Percentiles rank a stretch among this genome's conserved stretches.
Evolutionary conservation across 208 protist genomes (phyloP).

Genomic region (Wallacemonas rigidus): DNA sequence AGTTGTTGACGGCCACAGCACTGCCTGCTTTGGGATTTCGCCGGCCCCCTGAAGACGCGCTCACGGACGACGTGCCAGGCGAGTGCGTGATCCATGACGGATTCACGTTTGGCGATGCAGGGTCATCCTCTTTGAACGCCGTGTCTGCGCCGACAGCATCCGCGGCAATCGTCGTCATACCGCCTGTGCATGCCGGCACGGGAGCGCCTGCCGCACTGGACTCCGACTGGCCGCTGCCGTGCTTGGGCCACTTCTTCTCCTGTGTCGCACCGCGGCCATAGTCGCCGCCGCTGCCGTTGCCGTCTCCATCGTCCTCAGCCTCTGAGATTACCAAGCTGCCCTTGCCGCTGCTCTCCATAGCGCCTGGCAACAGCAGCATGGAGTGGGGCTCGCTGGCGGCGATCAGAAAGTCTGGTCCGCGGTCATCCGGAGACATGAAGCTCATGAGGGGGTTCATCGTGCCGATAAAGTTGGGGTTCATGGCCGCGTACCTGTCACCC

Average conservation of each 20-base stretch:
- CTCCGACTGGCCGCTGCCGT: too few relatives aligned
- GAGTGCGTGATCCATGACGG: neutral
- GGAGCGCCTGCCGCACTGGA: neutral
- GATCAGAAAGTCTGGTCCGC: neutral
- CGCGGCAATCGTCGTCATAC: neutral
- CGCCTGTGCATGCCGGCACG: neutral
- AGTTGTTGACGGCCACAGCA: neutral
- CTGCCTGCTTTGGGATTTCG: too few relatives aligned
- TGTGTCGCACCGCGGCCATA: too few relatives aligned
- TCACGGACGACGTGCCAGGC: slow-evolving; percentile 2
- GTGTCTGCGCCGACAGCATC: neutral
- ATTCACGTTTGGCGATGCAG: neutral
- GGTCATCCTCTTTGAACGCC: neutral
- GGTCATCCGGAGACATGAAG: slow-evolving; percentile 12
- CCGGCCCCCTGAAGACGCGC: neutral
- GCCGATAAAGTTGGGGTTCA: slow-evolving; percentile 13
- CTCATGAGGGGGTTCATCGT: slow-evolving; percentile 8
- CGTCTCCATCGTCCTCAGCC: too few relatives aligned
- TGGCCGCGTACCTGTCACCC: slow-evolving; percentile 4
- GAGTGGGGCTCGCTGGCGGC: slow-evolving; percentile 11
- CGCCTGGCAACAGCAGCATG: neutral
- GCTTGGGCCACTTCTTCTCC: too few relatives aligned
- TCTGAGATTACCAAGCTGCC: neutral
- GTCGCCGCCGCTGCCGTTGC: too few relatives aligned
- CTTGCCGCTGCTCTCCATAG: neutral